phyloP scores from a whole-genome alignment of 1,284 basidiomycete species.

The Ceratobasidium sp. region DNA sequence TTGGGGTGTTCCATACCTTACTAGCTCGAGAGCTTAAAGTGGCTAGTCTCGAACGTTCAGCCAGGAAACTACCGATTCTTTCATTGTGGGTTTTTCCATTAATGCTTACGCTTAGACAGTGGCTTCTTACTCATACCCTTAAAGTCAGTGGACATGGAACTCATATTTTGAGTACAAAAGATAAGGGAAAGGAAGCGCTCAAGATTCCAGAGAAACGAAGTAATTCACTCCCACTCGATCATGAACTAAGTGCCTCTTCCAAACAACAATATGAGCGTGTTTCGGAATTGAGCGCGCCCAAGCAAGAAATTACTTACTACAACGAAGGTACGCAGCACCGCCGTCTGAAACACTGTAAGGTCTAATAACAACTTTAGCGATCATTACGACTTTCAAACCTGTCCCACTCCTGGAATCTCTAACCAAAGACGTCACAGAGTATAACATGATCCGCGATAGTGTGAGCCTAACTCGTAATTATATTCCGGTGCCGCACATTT shows the following conservation, averaged over 20 bases:
- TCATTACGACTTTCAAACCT: not conserved
- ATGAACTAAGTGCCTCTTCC: not conserved
- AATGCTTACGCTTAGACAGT: no score
- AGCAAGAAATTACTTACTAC: not conserved
- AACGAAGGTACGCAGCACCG: not conserved
- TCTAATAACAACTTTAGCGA: not conserved
- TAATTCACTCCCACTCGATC: not conserved
- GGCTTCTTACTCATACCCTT: no score
- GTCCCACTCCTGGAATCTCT: not conserved
- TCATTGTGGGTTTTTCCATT: not conserved
- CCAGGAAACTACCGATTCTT: not conserved
- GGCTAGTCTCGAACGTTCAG: slow-evolving; percentile 7
- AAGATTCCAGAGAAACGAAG: not conserved
- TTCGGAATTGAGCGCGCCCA: not conserved
- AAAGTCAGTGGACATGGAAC: slow-evolving; percentile 18
- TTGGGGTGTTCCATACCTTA: not conserved
- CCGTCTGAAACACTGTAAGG: not conserved
- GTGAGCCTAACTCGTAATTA: not conserved
- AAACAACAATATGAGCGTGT: not conserved
- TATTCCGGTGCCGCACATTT: not conserved
- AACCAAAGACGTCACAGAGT: not conserved
- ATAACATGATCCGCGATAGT: not conserved
- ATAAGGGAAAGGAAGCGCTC: not conserved
- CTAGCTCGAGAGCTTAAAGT: not conserved
- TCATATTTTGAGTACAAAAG: not conserved